Conservation (phyloP, 257 asterid genomes). For the Primulina huaijiensis region DNA sequence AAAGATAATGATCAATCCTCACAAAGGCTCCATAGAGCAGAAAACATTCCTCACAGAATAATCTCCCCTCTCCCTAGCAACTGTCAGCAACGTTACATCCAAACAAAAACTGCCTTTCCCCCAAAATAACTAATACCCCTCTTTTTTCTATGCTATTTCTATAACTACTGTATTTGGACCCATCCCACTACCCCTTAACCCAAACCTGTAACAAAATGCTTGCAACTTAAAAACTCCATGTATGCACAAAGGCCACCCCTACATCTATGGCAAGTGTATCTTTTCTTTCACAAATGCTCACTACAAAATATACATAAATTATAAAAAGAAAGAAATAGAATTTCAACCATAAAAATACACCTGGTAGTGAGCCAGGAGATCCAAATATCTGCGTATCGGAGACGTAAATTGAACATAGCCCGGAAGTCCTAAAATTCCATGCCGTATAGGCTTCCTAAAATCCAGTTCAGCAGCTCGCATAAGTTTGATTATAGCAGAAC, state of each 20-base stretch:
- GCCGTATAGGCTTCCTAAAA: constrained; percentile 90
- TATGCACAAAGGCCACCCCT: constrained; percentile 1
- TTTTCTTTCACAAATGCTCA: neutral
- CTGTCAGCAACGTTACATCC: too few species aligned
- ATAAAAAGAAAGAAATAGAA: constrained; percentile 3
- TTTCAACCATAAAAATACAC: constrained; percentile 31
- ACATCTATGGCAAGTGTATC: too few species aligned
- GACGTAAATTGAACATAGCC: constrained; percentile 99
- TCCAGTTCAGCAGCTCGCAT: constrained; percentile 97
- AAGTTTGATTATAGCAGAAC: constrained; percentile 67
- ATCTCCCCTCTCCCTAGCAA: too few species aligned
- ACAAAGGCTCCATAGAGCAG: too few species aligned
- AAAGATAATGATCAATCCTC: too few species aligned
- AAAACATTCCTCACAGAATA: too few species aligned
- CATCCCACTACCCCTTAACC: too few species aligned
- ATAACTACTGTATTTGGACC: too few species aligned
- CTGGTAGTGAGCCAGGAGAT: constrained; percentile 93
- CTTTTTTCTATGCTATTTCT: too few species aligned
- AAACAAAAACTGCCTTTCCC: too few species aligned
- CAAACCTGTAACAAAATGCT: neutral
- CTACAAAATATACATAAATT: neutral
- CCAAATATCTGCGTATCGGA: constrained; percentile 96
- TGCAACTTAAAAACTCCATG: neutral
- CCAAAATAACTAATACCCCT: too few species aligned
- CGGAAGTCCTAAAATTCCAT: constrained; percentile 90